Percentiles rank a stretch among this genome's conserved stretches.
Evolutionary conservation across 2,329 filamentous ascomycete species (phyloP).

Genomic region (Pestalotiopsis sp.): DNA sequence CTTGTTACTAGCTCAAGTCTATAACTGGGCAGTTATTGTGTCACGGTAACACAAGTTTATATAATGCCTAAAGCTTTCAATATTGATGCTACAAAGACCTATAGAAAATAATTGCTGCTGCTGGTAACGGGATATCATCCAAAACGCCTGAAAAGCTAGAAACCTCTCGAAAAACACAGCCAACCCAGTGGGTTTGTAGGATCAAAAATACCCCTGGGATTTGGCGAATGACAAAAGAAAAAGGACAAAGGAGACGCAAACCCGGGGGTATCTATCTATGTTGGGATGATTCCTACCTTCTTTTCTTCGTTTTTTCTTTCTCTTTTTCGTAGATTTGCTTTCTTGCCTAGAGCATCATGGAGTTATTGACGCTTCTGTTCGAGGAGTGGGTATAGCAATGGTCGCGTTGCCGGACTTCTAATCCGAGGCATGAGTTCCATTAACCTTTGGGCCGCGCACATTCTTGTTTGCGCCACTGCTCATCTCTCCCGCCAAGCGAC

Average conservation of each 20-base stretch:
- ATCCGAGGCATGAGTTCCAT: constrained; percentile 9
- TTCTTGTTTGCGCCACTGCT: constrained; percentile 34
- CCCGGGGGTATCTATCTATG: not conserved
- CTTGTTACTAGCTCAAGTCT: no score
- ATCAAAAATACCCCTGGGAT: not conserved
- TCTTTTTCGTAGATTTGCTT: no score
- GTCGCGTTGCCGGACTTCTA: not conserved
- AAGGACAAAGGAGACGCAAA: not conserved
- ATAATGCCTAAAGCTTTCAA: not conserved
- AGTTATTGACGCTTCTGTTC: not conserved
- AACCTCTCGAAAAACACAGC: no score
- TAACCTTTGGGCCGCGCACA: constrained; percentile 36
- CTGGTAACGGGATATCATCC: not conserved
- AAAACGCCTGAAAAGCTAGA: not conserved
- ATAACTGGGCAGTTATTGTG: no score
- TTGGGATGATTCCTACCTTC: no score
- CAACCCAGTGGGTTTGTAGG: no score
- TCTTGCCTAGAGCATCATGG: no score
- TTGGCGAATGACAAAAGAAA: not conserved
- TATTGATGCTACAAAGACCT: not conserved
- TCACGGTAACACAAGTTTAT: not conserved
- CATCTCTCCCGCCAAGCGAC: constrained; percentile 43
- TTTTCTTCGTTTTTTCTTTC: no score
- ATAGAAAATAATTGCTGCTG: not conserved
- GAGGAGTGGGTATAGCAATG: not conserved